Percentiles rank a stretch among this genome's conserved stretches.
Evolutionary conservation across 495 filamentous ascomycete species (phyloP).

Genomic region (Penicillium maclennaniae): DNA sequence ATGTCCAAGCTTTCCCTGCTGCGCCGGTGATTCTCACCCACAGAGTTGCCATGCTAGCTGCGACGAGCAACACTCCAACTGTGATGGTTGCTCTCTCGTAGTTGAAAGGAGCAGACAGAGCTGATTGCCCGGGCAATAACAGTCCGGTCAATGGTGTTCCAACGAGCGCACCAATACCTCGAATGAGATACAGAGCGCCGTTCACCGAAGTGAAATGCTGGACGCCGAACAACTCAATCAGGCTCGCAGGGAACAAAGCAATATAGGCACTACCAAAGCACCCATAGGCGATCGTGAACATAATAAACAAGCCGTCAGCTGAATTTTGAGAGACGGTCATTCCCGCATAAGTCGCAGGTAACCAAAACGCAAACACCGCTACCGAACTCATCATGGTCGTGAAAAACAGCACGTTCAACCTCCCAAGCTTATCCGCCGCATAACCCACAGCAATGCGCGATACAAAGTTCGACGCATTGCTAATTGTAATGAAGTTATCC

Average conservation of each 20-base stretch:
- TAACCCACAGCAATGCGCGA: constrained; percentile 49
- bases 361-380: constrained; percentile 50
- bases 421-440: constrained; percentile 43
- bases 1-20: constrained; percentile 17
- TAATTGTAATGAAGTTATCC: constrained; percentile 49
- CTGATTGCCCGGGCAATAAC: constrained; percentile 28
- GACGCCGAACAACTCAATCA: constrained; percentile 57
- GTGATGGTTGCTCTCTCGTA: constrained; percentile 31
- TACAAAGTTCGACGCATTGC: constrained; percentile 53
- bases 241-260: constrained; percentile 37
- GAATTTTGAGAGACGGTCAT: constrained; percentile 16
- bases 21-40: constrained; percentile 35
- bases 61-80: constrained; percentile 30
- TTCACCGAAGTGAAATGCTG: constrained; percentile 57
- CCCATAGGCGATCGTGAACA: constrained; percentile 53
- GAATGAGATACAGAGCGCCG: constrained; percentile 54
- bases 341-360: constrained; percentile 29
- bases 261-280: constrained; percentile 44
- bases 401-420: constrained; percentile 51
- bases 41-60: constrained; percentile 30
- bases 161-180: constrained; percentile 51
- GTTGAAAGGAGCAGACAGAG: constrained; percentile 16
- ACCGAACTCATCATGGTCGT: constrained; percentile 45
- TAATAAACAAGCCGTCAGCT: constrained; percentile 42
- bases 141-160: constrained; percentile 47